Evolutionary conservation across 1,284 basidiomycete species (phyloP), one percentile per base, ranked within the genome.

Genomic region (Hypsizygus ulmarius): DNA sequence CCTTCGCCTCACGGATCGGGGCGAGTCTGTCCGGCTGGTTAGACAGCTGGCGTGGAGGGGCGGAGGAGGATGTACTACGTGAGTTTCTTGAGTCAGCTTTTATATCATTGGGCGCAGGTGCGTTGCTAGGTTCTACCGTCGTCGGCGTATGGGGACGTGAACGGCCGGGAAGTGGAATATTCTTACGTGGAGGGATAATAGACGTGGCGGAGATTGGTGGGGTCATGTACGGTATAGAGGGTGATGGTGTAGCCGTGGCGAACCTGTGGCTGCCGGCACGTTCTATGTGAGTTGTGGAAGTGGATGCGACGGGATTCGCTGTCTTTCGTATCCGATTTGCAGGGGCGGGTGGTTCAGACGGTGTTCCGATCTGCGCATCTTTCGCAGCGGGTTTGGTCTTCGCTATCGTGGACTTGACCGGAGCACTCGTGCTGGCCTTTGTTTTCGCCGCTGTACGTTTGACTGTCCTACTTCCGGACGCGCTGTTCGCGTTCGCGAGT

Each of bases 391-490:
- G 14, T 16, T 29, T 47, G 11, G 6, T 10, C n/a, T 40, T 44
- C 14, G 10, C 19, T 7, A 3, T 12, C 16, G 2, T 12, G 16
- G 30, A 19, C n/a, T 18, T 3, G 10, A 32, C 16, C 15, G 16
- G n/a, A 25, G 43, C 12, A 4, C 29, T 34, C 3, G 35, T 29
- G 3, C 35, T 3, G 0, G 33, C 32, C 16, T 21, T 16, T 27
- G 25, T 12, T 12, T 14, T 25, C 14, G 21, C 7, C 3, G 21
- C 7, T 7, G 12, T 30, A 9, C 41, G 34, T 29, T 25, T 45
- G n/a, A 52, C 42, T 7, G 32, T 52, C 29, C 34, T 49, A 12
- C 47, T 52, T 2, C 25, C 25, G 3, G 35, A 14, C 12, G 15
- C 27, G 14, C 28, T 4, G 7, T 39, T 39, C 18, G n/a, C 25